These are phyloP conservation scores for Bryoglossum gracile DNA, from an alignment of 495 filamentous ascomycete species.

Conservation along the genomic window DNA sequence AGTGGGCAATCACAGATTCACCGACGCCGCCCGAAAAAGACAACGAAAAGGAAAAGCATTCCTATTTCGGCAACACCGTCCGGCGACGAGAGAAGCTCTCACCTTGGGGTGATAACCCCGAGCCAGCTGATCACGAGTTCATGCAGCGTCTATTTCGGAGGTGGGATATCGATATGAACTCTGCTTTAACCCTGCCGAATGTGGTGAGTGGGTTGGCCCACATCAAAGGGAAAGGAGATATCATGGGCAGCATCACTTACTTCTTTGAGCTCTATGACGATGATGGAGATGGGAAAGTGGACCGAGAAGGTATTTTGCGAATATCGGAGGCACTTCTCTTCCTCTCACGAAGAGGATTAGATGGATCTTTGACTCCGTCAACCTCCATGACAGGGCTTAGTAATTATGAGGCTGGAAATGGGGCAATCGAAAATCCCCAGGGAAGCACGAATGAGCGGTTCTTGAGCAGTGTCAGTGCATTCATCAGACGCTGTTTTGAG, in stretches of 20 bases:
- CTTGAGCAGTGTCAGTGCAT: constrained; percentile 83
- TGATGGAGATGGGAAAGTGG: constrained; percentile 83
- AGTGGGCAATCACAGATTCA: constrained; percentile 84
- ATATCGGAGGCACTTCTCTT: constrained; percentile 94
- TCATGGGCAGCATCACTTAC: constrained; percentile 94
- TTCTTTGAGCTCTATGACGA: constrained; percentile 98
- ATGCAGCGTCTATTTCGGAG: constrained; percentile 79
- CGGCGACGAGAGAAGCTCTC: constrained; percentile 47
- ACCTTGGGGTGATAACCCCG: constrained; percentile 68
- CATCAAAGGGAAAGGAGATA: constrained; percentile 86
- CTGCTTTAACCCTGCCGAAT: constrained; percentile 76
- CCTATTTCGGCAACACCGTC: constrained; percentile 50
- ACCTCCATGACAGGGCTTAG: constrained; percentile 32
- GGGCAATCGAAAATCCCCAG: constrained; percentile 14
- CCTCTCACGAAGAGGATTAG: constrained; percentile 80
- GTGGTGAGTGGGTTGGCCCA: constrained; percentile 85
- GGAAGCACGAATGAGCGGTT: constrained; percentile 60
- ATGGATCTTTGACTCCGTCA: constrained; percentile 54
- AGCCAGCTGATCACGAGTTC: constrained; percentile 94
- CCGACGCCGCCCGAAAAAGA: constrained; percentile 52
- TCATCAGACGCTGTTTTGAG: constrained; percentile 94
- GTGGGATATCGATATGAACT: constrained; percentile 73
- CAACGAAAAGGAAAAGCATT: constrained; percentile 28
- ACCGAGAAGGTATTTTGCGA: constrained; percentile 88
- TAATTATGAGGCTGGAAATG: constrained; percentile 26